A percentile compares a stretch with the other conserved stretches of the same genome.
These are phyloP conservation scores for Colletotrichum lindemuthianum DNA, from an alignment of 2,329 filamentous ascomycete genomes.

Conservation along the genomic window DNA sequence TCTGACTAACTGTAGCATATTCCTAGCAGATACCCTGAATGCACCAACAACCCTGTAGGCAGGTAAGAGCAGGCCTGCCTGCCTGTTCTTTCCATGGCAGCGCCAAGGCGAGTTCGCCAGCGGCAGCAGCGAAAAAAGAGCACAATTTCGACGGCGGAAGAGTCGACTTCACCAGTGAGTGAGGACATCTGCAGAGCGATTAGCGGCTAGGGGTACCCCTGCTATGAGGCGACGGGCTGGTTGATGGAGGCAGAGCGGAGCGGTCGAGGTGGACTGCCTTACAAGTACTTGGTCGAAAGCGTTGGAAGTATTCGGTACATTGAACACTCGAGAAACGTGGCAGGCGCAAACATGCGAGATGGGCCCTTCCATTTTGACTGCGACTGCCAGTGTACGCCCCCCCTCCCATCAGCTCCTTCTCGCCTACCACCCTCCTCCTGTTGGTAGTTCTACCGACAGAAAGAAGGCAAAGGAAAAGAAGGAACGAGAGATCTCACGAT, in stretches of 20 bases:
- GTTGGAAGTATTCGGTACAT: conserved; percentile 28
- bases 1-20: conserved; percentile 20
- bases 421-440: neutral
- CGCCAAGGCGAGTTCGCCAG: conserved; percentile 27
- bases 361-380: conserved; percentile 28
- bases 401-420: neutral
- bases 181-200: conserved; percentile 9
- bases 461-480: conserved; percentile 3
- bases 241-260: conserved; percentile 22
- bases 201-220: conserved; percentile 26
- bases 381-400: conserved; percentile 8
- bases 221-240: conserved; percentile 15
- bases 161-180: neutral
- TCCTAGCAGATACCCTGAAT: conserved; percentile 20
- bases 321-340: neutral
- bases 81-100: neutral
- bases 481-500: conserved; percentile 26
- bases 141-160: neutral
- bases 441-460: neutral
- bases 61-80: too few relatives aligned
- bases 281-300: neutral
- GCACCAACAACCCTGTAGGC: conserved; percentile 7
- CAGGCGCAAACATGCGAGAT: conserved; percentile 14
- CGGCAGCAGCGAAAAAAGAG: conserved; percentile 22
- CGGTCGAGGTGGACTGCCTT: too few relatives aligned